phyloP scores from a whole-genome alignment of 1,139 yeast genomes.

The Debaryomyces robertsiae region DNA sequence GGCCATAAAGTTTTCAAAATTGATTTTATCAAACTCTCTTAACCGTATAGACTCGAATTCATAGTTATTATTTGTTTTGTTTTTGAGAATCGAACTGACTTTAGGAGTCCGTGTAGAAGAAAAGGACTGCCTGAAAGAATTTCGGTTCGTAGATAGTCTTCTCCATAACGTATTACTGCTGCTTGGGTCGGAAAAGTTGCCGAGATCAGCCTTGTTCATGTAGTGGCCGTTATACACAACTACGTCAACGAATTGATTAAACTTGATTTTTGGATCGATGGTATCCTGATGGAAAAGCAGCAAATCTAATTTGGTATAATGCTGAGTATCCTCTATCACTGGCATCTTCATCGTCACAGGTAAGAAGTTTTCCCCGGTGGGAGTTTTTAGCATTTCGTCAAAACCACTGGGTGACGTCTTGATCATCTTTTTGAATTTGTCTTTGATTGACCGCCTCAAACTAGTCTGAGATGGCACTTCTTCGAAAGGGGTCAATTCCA shows the following conservation, averaged over 20 bases:
- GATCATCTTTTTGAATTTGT: slow-evolving; percentile 8
- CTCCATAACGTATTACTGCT: slow-evolving; percentile 7
- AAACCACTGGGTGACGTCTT: slow-evolving; percentile 7
- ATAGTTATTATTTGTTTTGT: slow-evolving; percentile 24
- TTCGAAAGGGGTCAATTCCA: slow-evolving; percentile 10
- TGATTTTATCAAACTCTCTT: slow-evolving; percentile 19
- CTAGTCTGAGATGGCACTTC: slow-evolving; percentile 4
- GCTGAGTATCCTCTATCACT: slow-evolving; percentile 10
- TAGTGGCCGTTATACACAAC: slow-evolving; percentile 16
- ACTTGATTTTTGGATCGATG: slow-evolving; percentile 15
- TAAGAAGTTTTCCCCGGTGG: slow-evolving; percentile 10
- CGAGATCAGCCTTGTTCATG: slow-evolving; percentile 1
- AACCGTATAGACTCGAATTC: slow-evolving; percentile 22
- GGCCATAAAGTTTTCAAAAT: slow-evolving; percentile 22
- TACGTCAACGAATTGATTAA: slow-evolving; percentile 20
- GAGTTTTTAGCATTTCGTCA: slow-evolving; percentile 1
- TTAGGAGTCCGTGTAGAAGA: background rate
- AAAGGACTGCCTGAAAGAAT: background rate
- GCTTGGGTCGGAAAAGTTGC: slow-evolving; percentile 1
- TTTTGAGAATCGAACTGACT: slow-evolving; percentile 25
- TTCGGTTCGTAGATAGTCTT: slow-evolving; percentile 7
- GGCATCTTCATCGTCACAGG: slow-evolving; percentile 15
- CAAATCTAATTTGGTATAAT: slow-evolving; percentile 5
- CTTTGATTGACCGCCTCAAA: slow-evolving; percentile 4
- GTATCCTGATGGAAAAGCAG: slow-evolving; percentile 7